phyloP scores from a whole-genome alignment of 2,329 filamentous ascomycete species.

The Trichophyton benhamiae region DNA sequence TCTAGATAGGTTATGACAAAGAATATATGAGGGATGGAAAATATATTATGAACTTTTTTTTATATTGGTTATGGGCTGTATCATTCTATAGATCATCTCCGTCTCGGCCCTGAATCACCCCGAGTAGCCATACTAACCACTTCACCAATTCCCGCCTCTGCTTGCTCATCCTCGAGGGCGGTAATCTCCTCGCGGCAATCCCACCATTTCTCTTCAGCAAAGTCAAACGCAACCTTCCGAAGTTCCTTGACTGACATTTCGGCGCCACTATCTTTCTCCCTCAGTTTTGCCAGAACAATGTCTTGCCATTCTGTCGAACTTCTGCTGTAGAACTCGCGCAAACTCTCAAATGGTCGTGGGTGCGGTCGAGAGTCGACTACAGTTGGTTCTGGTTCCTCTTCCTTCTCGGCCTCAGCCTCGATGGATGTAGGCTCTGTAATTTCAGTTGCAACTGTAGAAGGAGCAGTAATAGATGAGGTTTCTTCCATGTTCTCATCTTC shows the following conservation, averaged over 20 bases:
- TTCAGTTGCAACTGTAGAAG: conserved; percentile 28
- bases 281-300: conserved; percentile 61
- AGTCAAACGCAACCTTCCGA: conserved; percentile 76
- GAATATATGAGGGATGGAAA: background rate
- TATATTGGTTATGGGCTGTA: background rate
- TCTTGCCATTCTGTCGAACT: conserved; percentile 88
- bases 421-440: conserved; percentile 21
- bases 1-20: conserved; percentile 17
- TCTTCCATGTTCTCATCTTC: conserved; percentile 31
- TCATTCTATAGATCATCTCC: conserved; percentile 18
- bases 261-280: conserved; percentile 47
- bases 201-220: conserved; percentile 98
- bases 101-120: conserved; percentile 36
- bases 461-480: conserved; percentile 28
- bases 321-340: conserved; percentile 82
- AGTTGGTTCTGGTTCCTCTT: conserved; percentile 29
- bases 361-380: conserved; percentile 67
- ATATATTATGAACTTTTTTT: background rate
- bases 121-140: conserved; percentile 77
- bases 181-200: conserved; percentile 90
- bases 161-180: conserved; percentile 86
- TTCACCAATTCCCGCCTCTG: conserved; percentile 87
- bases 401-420: conserved; percentile 21
- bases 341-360: conserved; percentile 68
- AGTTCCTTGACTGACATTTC: conserved; percentile 74